phyloP scores from a whole-genome alignment of 208 protist species.

The Acanthamoeba triangularis region DNA sequence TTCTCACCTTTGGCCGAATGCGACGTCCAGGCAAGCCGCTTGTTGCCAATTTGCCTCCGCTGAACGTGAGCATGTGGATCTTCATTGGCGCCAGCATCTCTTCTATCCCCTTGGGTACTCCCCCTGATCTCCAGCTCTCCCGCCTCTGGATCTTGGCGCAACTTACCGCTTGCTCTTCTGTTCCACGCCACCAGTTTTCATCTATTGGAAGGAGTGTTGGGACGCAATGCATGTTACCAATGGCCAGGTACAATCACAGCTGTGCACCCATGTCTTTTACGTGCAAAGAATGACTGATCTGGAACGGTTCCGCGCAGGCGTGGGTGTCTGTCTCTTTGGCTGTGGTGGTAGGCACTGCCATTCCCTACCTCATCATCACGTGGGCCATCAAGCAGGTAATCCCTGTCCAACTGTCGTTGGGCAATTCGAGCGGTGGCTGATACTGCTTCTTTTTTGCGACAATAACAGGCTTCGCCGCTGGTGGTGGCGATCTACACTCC shows the following conservation, averaged over 20 bases:
- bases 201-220: background rate
- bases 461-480: constrained; percentile 24
- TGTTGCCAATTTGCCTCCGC: background rate
- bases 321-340: constrained; percentile 8
- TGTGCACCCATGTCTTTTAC: background rate
- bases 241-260: background rate
- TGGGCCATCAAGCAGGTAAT: constrained; percentile 52
- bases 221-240: background rate
- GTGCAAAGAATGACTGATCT: background rate
- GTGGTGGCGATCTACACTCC: constrained; percentile 27
- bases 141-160: background rate
- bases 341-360: constrained; percentile 7
- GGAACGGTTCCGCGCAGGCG: background rate
- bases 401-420: too few species aligned
- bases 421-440: background rate
- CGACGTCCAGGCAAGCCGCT: constrained; percentile 8
- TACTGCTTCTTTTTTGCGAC: background rate
- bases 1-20: too few species aligned
- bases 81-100: background rate
- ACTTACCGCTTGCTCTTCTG: background rate
- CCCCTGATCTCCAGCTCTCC: background rate
- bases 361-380: constrained; percentile 20
- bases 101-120: background rate
- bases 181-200: background rate
- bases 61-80: constrained; percentile 21